Evolutionary conservation across 2,329 filamentous ascomycete species (phyloP).

Genomic region (Endoconidiophora polonica): DNA sequence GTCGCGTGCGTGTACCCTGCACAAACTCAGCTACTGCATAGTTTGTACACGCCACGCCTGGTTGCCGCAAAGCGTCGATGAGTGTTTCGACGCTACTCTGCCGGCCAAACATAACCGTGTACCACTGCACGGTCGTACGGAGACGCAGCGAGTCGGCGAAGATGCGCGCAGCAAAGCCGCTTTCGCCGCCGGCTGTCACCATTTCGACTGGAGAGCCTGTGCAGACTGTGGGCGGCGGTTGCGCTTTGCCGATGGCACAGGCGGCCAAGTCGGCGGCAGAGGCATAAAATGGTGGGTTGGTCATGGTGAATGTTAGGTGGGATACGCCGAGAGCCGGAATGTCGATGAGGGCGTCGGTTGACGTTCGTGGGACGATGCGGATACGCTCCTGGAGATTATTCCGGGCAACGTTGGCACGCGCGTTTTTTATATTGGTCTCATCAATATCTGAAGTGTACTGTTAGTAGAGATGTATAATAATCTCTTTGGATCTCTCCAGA

Average conservation of each 20-base stretch:
- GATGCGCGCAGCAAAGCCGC: conserved; percentile 55
- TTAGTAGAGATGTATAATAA: background rate
- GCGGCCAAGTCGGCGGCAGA: conserved; percentile 50
- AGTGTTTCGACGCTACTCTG: conserved; percentile 47
- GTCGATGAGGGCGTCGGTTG: conserved; percentile 43
- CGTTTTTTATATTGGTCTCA: conserved; percentile 46
- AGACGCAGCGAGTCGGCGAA: conserved; percentile 50
- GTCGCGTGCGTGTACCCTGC: conserved; percentile 59
- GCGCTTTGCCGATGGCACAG: conserved; percentile 48
- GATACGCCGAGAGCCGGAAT: conserved; percentile 34
- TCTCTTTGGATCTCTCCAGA: background rate
- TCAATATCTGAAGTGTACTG: conserved; percentile 48
- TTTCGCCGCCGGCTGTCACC: conserved; percentile 65
- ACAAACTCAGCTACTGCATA: conserved; percentile 69
- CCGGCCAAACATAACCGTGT: conserved; percentile 81
- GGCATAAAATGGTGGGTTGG: conserved; percentile 89
- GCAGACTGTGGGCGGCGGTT: conserved; percentile 52
- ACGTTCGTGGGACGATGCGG: conserved; percentile 38
- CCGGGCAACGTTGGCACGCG: conserved; percentile 45
- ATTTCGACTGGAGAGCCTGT: conserved; percentile 74
- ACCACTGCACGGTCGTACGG: conserved; percentile 57
- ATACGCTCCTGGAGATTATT: conserved; percentile 53
- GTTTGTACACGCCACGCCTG: conserved; percentile 42
- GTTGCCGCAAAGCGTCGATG: conserved; percentile 39
- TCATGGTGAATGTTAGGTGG: conserved; percentile 68